phyloP scores from a whole-genome alignment of 1,284 basidiomycete genomes.

The Cutaneotrichosporon sp. region DNA sequence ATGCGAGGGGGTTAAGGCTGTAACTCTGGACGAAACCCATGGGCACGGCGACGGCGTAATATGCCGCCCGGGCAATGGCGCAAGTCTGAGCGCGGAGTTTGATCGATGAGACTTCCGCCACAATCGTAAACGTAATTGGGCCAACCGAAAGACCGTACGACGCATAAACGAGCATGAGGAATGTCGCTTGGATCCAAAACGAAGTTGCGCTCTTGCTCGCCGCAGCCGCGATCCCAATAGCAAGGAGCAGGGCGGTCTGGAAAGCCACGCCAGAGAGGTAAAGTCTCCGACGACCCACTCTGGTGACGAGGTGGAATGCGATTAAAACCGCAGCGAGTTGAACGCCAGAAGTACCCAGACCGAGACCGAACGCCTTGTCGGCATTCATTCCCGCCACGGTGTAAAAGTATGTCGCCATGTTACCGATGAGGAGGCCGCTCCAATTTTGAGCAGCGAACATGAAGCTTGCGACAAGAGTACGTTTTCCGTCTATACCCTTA shows the following conservation, averaged over 20 bases:
- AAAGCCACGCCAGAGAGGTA: constrained; percentile 40
- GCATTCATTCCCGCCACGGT: constrained; percentile 42
- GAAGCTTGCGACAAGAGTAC: constrained; percentile 28
- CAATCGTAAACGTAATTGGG: constrained; percentile 26
- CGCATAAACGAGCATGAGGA: constrained; percentile 39
- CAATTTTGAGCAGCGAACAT: constrained; percentile 38
- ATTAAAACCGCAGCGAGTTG: constrained; percentile 45
- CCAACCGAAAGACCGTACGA: constrained; percentile 33
- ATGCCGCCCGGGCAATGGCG: constrained; percentile 52
- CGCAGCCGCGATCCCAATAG: constrained; percentile 6
- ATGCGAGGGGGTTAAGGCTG: constrained; percentile 41
- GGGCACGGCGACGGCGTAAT: constrained; percentile 49
- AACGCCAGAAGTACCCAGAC: constrained; percentile 41
- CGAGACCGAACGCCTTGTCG: constrained; percentile 38
- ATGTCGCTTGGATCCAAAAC: constrained; percentile 20
- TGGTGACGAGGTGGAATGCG: constrained; percentile 48
- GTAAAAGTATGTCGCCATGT: constrained; percentile 28
- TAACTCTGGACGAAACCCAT: constrained; percentile 32
- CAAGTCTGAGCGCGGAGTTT: constrained; percentile 38
- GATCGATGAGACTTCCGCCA: constrained; percentile 24
- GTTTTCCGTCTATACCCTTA: constrained; percentile 29
- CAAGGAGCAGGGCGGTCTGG: constrained; percentile 8
- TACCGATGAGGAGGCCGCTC: constrained; percentile 42
- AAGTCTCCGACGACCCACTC: constrained; percentile 44
- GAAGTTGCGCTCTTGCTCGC: neutral